Evolutionary conservation across 208 protist genomes (phyloP).

Genomic region (Blechomonas ayalai): DNA sequence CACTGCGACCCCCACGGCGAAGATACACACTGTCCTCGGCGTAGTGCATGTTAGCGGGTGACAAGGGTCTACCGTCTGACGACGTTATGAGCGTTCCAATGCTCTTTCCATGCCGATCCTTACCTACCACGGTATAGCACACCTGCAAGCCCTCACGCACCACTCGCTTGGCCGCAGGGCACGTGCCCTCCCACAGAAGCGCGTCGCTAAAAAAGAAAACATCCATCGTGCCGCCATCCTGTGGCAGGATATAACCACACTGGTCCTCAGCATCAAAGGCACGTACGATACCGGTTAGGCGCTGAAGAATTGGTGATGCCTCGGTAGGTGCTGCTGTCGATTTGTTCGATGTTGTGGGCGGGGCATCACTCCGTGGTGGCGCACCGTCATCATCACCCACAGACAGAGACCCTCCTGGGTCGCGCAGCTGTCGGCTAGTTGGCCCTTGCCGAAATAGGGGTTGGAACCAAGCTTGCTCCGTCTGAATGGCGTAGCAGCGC

Average conservation of each 20-base stretch:
- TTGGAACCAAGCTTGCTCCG: conserved; percentile 74
- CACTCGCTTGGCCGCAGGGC: conserved; percentile 23
- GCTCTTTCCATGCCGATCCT: conserved; percentile 42
- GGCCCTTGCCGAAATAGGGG: conserved; percentile 34
- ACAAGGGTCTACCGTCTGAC: conserved; percentile 33
- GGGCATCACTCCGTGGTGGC: no score
- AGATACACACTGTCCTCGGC: conserved; percentile 16
- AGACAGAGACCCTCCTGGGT: no score
- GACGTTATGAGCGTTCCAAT: conserved; percentile 68
- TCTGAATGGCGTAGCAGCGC: conserved; percentile 25
- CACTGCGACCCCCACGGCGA: conserved; percentile 1
- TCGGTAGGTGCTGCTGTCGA: no score
- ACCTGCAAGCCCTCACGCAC: conserved; percentile 45
- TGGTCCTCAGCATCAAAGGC: conserved; percentile 57
- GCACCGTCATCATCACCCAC: no score
- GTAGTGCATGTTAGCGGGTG: conserved; percentile 33
- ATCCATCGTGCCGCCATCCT: conserved; percentile 18
- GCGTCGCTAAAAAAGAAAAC: conserved; percentile 50
- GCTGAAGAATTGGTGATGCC: no score
- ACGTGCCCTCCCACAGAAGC: conserved; percentile 41
- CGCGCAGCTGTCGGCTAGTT: no score
- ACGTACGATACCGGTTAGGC: conserved; percentile 54
- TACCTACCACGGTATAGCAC: conserved; percentile 45
- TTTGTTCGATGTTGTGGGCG: no score
- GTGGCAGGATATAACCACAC: conserved; percentile 59